Evolutionary conservation across 345 rosid species (phyloP), one percentile per base, ranked within the genome.

Genomic region (Cardiospermum halicacabum): DNA sequence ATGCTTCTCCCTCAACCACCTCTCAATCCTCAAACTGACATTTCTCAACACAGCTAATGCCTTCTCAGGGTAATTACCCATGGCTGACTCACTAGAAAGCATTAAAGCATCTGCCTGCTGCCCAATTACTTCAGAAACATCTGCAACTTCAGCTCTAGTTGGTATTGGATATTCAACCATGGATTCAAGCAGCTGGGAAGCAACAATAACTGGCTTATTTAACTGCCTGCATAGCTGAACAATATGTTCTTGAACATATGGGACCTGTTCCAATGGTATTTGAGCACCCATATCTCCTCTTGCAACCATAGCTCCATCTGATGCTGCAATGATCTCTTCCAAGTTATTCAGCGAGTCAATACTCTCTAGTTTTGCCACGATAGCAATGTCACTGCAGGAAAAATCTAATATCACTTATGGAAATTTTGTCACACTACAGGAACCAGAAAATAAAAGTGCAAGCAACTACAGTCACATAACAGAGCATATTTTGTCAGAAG

Each of bases 331-430:
- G 68, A 84, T 84, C 60, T 79, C 86, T 69, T 81, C 82, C 71
- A 84, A 79, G 65, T 77, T 79, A 63, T 51, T 72, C 69, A 84
- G 59, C 0, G 84, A 84, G 71, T 79, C 85, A 37, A 77, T 62
- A 66, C 86, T 84, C 79, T 84, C 89, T 61, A 81, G 79, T 70
- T 84, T 84, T 22, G 86, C 86, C 66, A 84, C 75, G 39, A 81
- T 69, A 53, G 84, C 80, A 61, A 77, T 77, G 57, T 77, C 80
- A 39, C 89, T 84, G 75, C 47, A 60, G 40, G 45, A 56, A 21
- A 60, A 60, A 72, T 22, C 6, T 16, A 3, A 34, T 42, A 22
- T 25, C 7, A 43, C 42, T 16, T 16, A 60, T 9, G 26, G 15
- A 26, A 25, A 60, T 11, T 31, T 58, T 16, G 61, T 45, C 53